Evolutionary conservation across 495 filamentous ascomycete species (phyloP).

Genomic region (Neurospora hispaniola): DNA sequence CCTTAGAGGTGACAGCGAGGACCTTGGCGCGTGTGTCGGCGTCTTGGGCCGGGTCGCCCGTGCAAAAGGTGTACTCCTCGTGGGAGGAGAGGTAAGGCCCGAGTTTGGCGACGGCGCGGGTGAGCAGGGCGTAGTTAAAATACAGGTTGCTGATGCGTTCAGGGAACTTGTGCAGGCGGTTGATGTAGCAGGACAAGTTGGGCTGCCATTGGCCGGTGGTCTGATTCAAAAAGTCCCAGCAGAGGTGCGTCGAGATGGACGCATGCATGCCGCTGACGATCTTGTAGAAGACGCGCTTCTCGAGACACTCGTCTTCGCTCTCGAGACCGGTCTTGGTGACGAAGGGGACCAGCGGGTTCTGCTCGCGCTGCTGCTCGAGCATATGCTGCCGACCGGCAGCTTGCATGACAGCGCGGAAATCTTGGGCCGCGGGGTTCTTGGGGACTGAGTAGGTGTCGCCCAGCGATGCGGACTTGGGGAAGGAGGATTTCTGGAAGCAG

Average conservation of each 20-base stretch:
- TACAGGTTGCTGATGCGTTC: constrained; percentile 95
- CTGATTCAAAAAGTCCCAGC: constrained; percentile 94
- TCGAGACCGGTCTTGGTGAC: constrained; percentile 47
- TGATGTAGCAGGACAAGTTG: constrained; percentile 81
- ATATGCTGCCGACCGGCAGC: constrained; percentile 54
- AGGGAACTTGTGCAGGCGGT: constrained; percentile 69
- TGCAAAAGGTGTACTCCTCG: constrained; percentile 74
- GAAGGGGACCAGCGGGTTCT: constrained; percentile 39
- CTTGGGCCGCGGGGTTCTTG: constrained; percentile 58
- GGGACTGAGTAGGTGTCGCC: constrained; percentile 27
- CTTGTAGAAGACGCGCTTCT: constrained; percentile 95
- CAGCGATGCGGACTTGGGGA: constrained; percentile 38
- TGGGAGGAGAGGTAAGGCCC: constrained; percentile 57
- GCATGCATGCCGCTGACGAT: constrained; percentile 96
- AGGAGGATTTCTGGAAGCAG: constrained; percentile 71
- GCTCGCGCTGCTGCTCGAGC: constrained; percentile 40
- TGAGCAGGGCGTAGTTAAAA: constrained; percentile 93
- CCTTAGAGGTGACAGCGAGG: constrained; percentile 56
- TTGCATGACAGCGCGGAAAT: constrained; percentile 74
- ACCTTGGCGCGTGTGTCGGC: constrained; percentile 68
- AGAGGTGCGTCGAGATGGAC: constrained; percentile 89
- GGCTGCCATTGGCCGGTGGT: constrained; percentile 90
- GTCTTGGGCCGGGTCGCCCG: constrained; percentile 73
- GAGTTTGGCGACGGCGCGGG: constrained; percentile 86
- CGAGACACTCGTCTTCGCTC: constrained; percentile 81